A percentile compares a stretch with the other conserved stretches of the same genome.
These are phyloP conservation scores for Colletotrichum paranaense DNA, from an alignment of 2,329 filamentous ascomycete genomes.

Conservation along the genomic window DNA sequence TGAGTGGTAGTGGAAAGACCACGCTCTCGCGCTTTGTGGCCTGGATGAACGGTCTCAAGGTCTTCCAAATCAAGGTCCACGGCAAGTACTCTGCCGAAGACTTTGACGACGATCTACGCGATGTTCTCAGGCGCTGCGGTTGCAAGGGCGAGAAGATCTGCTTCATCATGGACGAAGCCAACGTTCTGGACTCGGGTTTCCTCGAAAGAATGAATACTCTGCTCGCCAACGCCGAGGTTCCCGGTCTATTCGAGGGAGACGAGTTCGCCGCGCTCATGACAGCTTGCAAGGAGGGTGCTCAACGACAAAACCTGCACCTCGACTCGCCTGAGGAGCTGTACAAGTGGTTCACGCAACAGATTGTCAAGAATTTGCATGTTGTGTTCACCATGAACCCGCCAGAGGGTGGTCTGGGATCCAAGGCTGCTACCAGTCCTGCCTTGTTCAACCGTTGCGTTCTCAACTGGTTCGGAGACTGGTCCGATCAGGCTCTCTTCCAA, in stretches of 20 bases:
- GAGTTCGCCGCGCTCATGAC: slow-evolving; percentile 99
- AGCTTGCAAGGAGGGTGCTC: slow-evolving; percentile 97
- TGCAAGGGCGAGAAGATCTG: slow-evolving; percentile 99
- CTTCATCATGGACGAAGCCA: slow-evolving; percentile 99
- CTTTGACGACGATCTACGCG: slow-evolving; percentile 96
- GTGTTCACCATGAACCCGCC: slow-evolving; percentile 99
- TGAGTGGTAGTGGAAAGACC: slow-evolving; percentile 98
- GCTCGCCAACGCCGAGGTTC: slow-evolving; percentile 98
- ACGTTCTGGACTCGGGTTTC: slow-evolving; percentile 98
- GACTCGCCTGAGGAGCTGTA: slow-evolving; percentile 99
- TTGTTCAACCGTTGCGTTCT: slow-evolving; percentile 99
- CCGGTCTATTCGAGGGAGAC: slow-evolving; percentile 98
- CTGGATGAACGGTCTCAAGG: slow-evolving; percentile 99
- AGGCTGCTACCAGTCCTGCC: slow-evolving; percentile 96
- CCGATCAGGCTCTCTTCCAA: slow-evolving; percentile 97
- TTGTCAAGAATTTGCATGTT: slow-evolving; percentile 98
- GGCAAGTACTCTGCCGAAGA: slow-evolving; percentile 98
- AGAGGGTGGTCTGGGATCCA: slow-evolving; percentile 92
- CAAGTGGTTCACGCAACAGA: slow-evolving; percentile 99
- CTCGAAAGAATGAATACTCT: slow-evolving; percentile 99
- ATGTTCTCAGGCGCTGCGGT: slow-evolving; percentile 91
- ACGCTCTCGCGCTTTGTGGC: slow-evolving; percentile 97
- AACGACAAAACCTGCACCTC: slow-evolving; percentile 92
- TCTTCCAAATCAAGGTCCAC: slow-evolving; percentile 99
- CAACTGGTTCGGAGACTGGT: slow-evolving; percentile 99